phyloP scores from a whole-genome alignment of 23 red algal species.

The Gracilaria gracilis region DNA sequence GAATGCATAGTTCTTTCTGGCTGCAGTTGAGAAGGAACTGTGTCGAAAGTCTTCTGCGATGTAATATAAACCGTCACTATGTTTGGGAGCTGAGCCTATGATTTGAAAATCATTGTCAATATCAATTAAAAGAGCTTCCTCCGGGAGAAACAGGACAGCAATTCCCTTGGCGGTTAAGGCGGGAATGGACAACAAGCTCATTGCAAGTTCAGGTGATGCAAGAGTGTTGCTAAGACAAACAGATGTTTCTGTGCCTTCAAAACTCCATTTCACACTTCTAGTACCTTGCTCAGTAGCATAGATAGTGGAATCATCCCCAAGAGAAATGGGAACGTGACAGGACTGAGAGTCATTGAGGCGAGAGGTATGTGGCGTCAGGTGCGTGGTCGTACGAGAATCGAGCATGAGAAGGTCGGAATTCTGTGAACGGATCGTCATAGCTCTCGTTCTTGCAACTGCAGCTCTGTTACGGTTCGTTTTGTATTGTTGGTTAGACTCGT shows the following conservation, averaged over 20 bases:
- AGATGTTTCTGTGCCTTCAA: neutral
- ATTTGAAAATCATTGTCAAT: neutral
- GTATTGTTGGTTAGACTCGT: neutral
- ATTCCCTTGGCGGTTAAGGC: slow-evolving; percentile 39
- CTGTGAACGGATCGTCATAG: neutral
- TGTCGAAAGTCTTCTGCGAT: neutral
- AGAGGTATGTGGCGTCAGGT: slow-evolving; percentile 19
- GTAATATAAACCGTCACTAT: slow-evolving; percentile 41
- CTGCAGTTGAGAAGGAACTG: neutral
- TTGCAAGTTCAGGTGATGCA: slow-evolving; percentile 21
- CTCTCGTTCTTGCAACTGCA: slow-evolving; percentile 35
- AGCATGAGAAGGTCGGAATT: slow-evolving; percentile 1
- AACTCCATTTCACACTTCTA: slow-evolving; percentile 1
- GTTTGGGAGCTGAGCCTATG: slow-evolving; percentile 11
- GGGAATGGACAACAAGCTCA: slow-evolving; percentile 35
- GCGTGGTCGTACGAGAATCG: slow-evolving; percentile 39
- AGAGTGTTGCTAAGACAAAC: slow-evolving; percentile 32
- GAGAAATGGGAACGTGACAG: slow-evolving; percentile 9
- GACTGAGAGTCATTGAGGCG: neutral
- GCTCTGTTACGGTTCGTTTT: neutral
- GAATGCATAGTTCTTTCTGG: neutral
- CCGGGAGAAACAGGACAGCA: slow-evolving; percentile 6
- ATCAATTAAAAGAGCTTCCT: slow-evolving; percentile 31
- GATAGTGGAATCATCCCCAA: slow-evolving; percentile 42
- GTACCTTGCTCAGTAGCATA: slow-evolving; percentile 16